Base-by-base conservation (phyloP, 176 grass and related monocot genomes). In the Bolboschoenus planiculmis region DNA sequence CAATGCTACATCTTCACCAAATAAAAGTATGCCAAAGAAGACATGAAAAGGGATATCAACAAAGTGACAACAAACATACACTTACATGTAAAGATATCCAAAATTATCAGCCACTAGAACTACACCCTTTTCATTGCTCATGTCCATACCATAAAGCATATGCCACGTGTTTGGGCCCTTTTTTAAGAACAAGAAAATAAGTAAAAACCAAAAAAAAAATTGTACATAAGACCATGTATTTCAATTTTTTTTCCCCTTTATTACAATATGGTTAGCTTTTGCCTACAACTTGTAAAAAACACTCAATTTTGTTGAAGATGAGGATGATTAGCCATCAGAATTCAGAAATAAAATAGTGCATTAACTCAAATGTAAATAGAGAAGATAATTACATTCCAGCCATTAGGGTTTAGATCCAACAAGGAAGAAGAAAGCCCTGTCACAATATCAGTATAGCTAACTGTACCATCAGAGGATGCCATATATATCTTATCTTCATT, bases 81-180 rank as follows among this genome's bases (percentile, higher is more conserved):
- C 30, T 80, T 59, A 97, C 94, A 87, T 88, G 86, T 97, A 92
- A 77, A 97, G 94, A 84, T 87, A 97, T 57, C 94, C 94, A 64
- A 97, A 94, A 63, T 54, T 97, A 87, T 97, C 94, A 16, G 94
- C 94, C 83, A 97, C 94, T 86, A 97, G 81, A 75, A 97, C 87
- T 85, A 94, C 75, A 84, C 91, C 83, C 85, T 94, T 94, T 20
- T 94, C 94, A 59, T 71, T 43, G 67, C 91, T 94, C 39, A 97
- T 86, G 86, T 97, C 94, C 91, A 97, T 97, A 33, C 94, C 94
- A 51, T 97, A 97, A 61, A 97, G 79, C 94, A 96, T 97, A 85
- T 81, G 92, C 92, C 92, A 97, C 76, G 85, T 91, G 50, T 85
- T 90, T 11, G 95, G 90, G 39, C 95, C 92, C 95, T 97, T 67